Conservation (phyloP, 2,329 filamentous ascomycete genomes). For the Diaporthe vaccinii region DNA sequence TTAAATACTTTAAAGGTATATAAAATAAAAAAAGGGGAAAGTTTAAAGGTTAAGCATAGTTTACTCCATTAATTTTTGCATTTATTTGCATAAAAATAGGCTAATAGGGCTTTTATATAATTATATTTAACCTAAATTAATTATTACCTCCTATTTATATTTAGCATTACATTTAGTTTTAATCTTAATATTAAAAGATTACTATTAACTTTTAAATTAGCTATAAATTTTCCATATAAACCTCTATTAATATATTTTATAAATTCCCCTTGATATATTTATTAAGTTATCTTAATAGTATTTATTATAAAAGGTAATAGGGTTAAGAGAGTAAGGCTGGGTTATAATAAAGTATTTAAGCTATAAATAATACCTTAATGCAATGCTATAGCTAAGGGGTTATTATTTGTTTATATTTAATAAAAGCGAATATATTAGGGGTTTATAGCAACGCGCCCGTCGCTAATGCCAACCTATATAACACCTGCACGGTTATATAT, state of each 20-base stretch:
- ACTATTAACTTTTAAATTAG: not conserved
- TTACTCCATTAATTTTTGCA: not conserved
- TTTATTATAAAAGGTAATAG: too few relatives aligned
- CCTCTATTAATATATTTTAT: not conserved
- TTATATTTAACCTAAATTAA: not conserved
- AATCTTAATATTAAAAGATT: not conserved
- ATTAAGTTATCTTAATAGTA: not conserved
- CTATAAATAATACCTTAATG: not conserved
- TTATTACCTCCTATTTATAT: not conserved
- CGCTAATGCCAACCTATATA: too few relatives aligned
- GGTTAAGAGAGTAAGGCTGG: fast-evolving
- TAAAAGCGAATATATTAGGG: not conserved
- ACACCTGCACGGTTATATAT: too few relatives aligned
- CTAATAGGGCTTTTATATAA: not conserved
- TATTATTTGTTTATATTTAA: not conserved
- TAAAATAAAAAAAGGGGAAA: too few relatives aligned
- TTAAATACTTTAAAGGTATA: too few relatives aligned
- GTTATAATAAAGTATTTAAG: not conserved
- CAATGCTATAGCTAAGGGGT: not conserved
- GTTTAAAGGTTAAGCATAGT: not conserved
- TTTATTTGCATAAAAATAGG: not conserved
- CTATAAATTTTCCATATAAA: not conserved
- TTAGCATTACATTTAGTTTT: not conserved
- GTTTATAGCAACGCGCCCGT: too few relatives aligned
- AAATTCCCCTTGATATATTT: not conserved